Base-by-base conservation (phyloP, 2,329 filamentous ascomycete species). In the Cyphellophora attinorum region DNA sequence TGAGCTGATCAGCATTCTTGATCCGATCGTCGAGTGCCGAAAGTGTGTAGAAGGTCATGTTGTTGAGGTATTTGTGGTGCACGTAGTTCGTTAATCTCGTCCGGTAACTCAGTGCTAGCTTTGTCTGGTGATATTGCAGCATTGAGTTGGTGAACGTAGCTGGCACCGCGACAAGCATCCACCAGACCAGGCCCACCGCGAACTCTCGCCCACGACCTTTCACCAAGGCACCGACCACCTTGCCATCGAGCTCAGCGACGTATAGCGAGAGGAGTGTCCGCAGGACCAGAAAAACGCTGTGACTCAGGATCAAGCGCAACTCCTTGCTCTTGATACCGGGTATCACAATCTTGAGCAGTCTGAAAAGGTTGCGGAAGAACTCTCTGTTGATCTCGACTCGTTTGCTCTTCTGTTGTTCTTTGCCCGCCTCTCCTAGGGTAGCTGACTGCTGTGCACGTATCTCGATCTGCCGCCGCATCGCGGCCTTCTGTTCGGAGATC, bases 81-180 rank as follows among this genome's bases (percentile, higher is more conserved):
- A 98, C 91, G 56, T 88, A 70, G 52, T 91, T 82, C n/a, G 91
- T 98, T 19, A 98, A 70, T 29, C 91, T 78, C 25, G 88, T 89
- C 42, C 91, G 80, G 59, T 98, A 98, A 53, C 89, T 84, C 18
- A 98, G 68, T 0, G 89, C 86, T 28, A 98, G 74, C 56, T 93
- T 86, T 53, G 88, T 93, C 65, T 98, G 91, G 54, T 98, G 91
- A 57, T 94, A 96, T 16, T 88, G 93, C 28, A 96, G 71, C 91
- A 98, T 98, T 1, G 88, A 95, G 60, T 98, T 98, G 27, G 91
- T 98, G 57, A 96, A 95, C 0, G 91, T 96, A 2, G 91, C 91
- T 6, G 91, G 91, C 11, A 98, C 72, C 16, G 91, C 89, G 46
- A 98, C 91, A 36, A 89, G 58, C 91, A 98, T 98, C 91, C 91